These are phyloP conservation scores for Calendula officinalis DNA, from an alignment of 129 eudicot species.

Conservation along the genomic window DNA sequence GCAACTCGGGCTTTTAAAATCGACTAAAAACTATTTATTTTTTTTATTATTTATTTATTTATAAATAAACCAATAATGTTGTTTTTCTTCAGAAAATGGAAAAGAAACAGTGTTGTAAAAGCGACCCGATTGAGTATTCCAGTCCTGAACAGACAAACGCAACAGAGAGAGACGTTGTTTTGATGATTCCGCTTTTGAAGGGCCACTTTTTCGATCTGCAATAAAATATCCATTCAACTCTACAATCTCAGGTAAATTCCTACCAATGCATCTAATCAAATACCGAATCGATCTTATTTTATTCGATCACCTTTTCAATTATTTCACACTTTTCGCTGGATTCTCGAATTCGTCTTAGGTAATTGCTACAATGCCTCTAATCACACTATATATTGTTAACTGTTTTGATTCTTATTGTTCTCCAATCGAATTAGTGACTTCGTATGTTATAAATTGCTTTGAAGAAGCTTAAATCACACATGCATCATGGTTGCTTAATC, in stretches of 20 bases:
- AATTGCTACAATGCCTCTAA: conserved; percentile 18
- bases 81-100: not conserved
- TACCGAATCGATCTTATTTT: conserved; percentile 7
- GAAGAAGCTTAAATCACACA: conserved; percentile 13
- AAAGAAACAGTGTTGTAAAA: conserved; percentile 12
- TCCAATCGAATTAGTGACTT: not conserved
- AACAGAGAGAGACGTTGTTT: not conserved
- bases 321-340: conserved; percentile 14
- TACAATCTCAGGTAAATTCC: conserved; percentile 20
- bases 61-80: too few species aligned
- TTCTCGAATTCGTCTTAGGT: conserved; percentile 17
- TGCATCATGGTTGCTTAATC: conserved; percentile 15
- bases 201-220: conserved; percentile 34
- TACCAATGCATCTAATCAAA: conserved; percentile 17
- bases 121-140: conserved; percentile 26
- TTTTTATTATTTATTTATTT: too few species aligned
- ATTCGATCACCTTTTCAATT: not conserved
- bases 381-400: not conserved
- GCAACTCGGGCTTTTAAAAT: too few species aligned
- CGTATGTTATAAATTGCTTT: conserved; percentile 6
- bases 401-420: conserved; percentile 3
- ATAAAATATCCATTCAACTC: not conserved
- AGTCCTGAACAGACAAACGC: conserved; percentile 33
- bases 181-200: conserved; percentile 36
- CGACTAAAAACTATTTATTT: too few species aligned